Conservation (phyloP, 75 land plant genomes). For the Pinus taeda region DNA sequence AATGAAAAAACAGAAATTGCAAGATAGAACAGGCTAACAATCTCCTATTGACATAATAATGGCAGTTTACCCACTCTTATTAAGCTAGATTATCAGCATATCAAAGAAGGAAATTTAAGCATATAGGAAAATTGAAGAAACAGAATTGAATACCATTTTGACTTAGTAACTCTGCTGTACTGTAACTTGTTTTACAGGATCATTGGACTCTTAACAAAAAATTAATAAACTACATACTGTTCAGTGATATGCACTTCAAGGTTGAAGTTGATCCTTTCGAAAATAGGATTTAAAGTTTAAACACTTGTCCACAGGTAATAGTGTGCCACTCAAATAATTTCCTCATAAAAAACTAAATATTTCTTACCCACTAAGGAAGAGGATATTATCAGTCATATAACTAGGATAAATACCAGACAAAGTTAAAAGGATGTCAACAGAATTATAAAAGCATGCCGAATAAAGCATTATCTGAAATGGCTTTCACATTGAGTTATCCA, state of each 20-base stretch:
- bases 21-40: not conserved
- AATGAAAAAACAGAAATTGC: not conserved
- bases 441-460: not conserved
- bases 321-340: not conserved
- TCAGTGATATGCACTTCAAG: not conserved
- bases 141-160: not conserved
- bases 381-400: not conserved
- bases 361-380: not conserved
- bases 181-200: not conserved
- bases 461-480: not conserved
- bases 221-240: not conserved
- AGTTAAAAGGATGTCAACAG: not conserved
- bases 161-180: not conserved
- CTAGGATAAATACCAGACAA: not conserved
- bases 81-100: not conserved
- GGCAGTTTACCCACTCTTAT: not conserved
- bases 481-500: no score
- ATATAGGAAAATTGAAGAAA: not conserved
- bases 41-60: constrained; percentile 4
- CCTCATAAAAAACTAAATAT: not conserved
- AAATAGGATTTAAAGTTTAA: not conserved
- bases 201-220: not conserved
- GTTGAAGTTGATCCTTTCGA: not conserved
- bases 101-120: not conserved
- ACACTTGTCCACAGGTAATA: not conserved